Conservation (phyloP, 305 asterid species). For the Rubia balearica region DNA sequence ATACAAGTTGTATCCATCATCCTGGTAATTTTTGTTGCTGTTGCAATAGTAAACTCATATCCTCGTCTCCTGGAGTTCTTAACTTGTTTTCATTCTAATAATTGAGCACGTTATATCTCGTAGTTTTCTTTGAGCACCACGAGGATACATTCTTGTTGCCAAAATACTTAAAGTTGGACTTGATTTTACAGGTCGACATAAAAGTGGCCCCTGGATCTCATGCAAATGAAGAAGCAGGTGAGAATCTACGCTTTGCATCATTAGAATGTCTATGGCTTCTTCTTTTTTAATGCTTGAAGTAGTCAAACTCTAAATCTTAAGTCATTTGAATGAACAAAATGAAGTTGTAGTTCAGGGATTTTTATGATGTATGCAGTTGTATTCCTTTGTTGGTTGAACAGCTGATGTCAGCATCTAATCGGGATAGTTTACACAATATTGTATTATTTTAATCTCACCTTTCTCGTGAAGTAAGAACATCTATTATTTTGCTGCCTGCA, state of each 20-base stretch:
- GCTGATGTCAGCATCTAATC: not conserved
- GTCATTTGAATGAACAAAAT: not conserved
- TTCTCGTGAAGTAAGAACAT: not conserved
- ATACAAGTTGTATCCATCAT: not conserved
- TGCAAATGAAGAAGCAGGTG: slow-evolving; percentile 87
- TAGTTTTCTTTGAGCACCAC: not conserved
- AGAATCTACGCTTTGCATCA: slow-evolving; percentile 7
- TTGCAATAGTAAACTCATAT: not conserved
- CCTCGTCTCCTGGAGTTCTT: not conserved
- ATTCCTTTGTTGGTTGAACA: not conserved
- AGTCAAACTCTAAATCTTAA: not conserved
- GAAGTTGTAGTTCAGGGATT: not conserved
- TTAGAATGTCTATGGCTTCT: not conserved
- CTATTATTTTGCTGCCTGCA: slow-evolving; percentile 24
- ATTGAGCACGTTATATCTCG: not conserved
- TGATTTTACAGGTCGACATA: slow-evolving; percentile 64
- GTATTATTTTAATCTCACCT: not conserved
- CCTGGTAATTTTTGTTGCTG: not conserved
- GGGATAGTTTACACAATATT: not conserved
- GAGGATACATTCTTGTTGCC: slow-evolving; percentile 9
- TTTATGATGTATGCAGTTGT: not conserved
- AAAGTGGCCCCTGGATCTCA: slow-evolving; percentile 94
- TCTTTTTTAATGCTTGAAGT: not conserved
- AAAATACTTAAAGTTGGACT: slow-evolving; percentile 2
- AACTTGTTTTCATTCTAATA: not conserved